These are phyloP conservation scores for Mucor indicus DNA, from an alignment of 371 early-diverging fungal genomes.

Conservation along the genomic window DNA sequence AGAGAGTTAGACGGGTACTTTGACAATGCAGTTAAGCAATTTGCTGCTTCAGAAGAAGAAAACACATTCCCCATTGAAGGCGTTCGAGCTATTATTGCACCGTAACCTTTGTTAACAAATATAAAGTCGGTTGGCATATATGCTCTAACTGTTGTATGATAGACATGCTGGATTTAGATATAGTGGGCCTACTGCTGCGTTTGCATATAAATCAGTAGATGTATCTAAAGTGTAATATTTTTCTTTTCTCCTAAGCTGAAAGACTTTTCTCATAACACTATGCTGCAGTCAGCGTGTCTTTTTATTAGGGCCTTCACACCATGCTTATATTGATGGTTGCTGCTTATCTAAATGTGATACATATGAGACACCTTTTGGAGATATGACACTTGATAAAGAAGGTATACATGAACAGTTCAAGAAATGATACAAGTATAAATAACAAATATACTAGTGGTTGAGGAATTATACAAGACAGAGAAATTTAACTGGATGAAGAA, in stretches of 20 bases:
- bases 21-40: slow-evolving; percentile 33
- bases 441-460: slow-evolving; percentile 41
- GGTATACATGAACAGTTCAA: slow-evolving; percentile 22
- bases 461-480: slow-evolving; percentile 52
- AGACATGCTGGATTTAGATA: slow-evolving; percentile 92
- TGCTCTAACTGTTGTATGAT: not conserved
- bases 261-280: not conserved
- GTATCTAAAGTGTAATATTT: slow-evolving; percentile 49
- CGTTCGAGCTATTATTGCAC: slow-evolving; percentile 79
- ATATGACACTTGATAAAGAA: slow-evolving; percentile 65
- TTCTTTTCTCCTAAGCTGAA: not conserved
- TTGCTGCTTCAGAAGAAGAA: not conserved
- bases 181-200: slow-evolving; percentile 88
- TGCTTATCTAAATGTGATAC: slow-evolving; percentile 67
- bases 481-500: slow-evolving; percentile 64
- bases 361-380: slow-evolving; percentile 88
- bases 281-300: slow-evolving; percentile 73
- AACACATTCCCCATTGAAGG: slow-evolving; percentile 44
- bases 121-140: not conserved
- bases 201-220: slow-evolving; percentile 78
- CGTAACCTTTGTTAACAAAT: slow-evolving; percentile 48
- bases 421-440: not conserved
- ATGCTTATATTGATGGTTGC: slow-evolving; percentile 77
- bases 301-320: slow-evolving; percentile 92
- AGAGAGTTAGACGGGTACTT: slow-evolving; percentile 56